Evolutionary conservation across 305 asterid genomes (phyloP), one percentile per base, ranked within the genome.

Genomic region (Plantago rigida): DNA sequence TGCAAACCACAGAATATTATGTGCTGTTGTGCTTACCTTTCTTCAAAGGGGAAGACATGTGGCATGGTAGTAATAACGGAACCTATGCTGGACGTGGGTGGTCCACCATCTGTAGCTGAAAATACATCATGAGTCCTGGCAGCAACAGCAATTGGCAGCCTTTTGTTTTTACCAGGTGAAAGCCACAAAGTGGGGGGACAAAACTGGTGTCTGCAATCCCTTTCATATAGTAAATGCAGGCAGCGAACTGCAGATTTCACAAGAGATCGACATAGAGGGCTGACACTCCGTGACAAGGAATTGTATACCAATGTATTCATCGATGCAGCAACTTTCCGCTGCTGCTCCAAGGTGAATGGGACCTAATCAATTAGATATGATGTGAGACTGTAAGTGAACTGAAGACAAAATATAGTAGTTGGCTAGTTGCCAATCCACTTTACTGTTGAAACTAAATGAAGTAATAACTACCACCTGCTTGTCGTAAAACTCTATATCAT

Each of bases 141-240:
- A 80, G 98, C 94, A 69, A 85, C 83, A 53, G 94, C 96, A 71
- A 86, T 78, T 51, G 98, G 94, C 51, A 87, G 87, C 74, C 98
- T 84, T 74, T 71, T 86, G 72, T 71, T 69, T 75, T 81, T 86
- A 71, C 89, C 95, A 48, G 98, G 98, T 53, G 98, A 82, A 68
- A 91, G 85, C 98, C 98, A 91, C 78, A 91, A 74, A 56, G 82
- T 77, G 59, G 95, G 87, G 76, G 86, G 87, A 66, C 98, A 91
- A 69, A 84, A 91, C 68, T 77, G 82, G 77, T 81, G 92, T 81
- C 98, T 76, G 71, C 96, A 87, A 71, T 91, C 91, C 80, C 98
- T 84, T 84, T 91, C 95, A 63, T 86, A 87, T 44, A 91, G 74
- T 74, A 91, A 76, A 81, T 91, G 96, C 79, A 91, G 86, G 82